Conservation (phyloP, 352 stramenopile species). For the Thalassiosira sp. region DNA sequence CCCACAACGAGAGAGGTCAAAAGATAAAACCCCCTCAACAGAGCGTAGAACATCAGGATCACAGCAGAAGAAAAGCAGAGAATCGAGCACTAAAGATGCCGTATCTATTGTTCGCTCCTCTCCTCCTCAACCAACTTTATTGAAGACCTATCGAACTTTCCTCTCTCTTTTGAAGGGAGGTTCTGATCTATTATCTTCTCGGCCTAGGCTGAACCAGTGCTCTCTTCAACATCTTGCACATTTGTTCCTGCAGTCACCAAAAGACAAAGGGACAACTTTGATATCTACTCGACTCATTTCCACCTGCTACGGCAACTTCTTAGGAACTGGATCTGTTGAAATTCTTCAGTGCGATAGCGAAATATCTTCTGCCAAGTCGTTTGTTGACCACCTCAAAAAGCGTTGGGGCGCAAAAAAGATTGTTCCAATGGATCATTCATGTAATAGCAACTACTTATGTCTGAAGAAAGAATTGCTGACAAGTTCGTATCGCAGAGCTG, state of each 20-base stretch:
- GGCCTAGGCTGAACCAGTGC: conserved; percentile 30
- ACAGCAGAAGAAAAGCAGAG: conserved; percentile 41
- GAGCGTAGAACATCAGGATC: conserved; percentile 18
- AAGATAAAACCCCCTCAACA: conserved; percentile 13
- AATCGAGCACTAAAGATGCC: conserved; percentile 25
- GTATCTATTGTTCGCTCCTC: conserved; percentile 14
- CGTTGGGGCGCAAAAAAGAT: conserved; percentile 25
- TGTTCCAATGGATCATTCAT: conserved; percentile 10
- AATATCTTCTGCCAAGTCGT: conserved; percentile 26
- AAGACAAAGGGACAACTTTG: conserved; percentile 21
- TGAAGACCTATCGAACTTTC: conserved; percentile 40
- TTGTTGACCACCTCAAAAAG: conserved; percentile 36
- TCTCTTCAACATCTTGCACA: conserved; percentile 37
- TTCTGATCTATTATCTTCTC: conserved; percentile 1
- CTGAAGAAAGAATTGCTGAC: conserved; percentile 46
- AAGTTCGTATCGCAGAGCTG: conserved; percentile 22
- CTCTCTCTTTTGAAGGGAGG: conserved; percentile 32
- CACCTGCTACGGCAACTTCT: conserved; percentile 40
- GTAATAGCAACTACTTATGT: conserved; percentile 14
- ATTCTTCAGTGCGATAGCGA: conserved; percentile 34
- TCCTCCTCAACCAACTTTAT: conserved; percentile 19
- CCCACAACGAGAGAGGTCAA: conserved; percentile 26
- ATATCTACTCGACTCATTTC: conserved; percentile 28
- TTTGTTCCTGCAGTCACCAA: conserved; percentile 23
- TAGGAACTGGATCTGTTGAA: conserved; percentile 29